Evolutionary conservation across 257 asterid genomes (phyloP).

Genomic region (Thymus quinquecostatus): DNA sequence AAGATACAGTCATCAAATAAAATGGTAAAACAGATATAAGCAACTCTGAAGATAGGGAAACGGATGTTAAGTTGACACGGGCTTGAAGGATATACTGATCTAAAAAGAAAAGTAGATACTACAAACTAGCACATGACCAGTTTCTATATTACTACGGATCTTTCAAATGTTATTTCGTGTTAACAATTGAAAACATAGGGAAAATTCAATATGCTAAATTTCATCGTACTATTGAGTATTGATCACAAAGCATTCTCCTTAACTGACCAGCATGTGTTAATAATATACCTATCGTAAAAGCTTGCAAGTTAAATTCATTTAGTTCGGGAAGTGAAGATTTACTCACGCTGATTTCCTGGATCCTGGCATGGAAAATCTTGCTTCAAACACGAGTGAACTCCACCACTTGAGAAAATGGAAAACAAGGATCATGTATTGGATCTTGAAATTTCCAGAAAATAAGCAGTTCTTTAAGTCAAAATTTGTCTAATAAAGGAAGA

Average conservation of each 20-base stretch:
- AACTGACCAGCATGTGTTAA: not conserved
- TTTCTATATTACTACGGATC: not conserved
- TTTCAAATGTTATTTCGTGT: not conserved
- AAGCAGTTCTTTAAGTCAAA: not conserved
- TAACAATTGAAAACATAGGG: not conserved
- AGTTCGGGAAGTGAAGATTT: not conserved
- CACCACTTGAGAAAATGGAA: constrained; percentile 37
- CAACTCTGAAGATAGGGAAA: too few species aligned
- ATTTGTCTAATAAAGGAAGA: not conserved
- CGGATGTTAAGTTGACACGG: too few species aligned
- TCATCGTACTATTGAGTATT: too few species aligned
- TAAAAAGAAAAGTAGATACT: too few species aligned
- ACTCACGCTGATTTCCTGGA: constrained; percentile 52
- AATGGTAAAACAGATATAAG: not conserved
- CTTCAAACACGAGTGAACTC: constrained; percentile 61
- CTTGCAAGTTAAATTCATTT: not conserved
- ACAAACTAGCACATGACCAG: not conserved
- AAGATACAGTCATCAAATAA: not conserved
- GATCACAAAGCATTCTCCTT: not conserved
- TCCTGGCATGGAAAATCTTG: constrained; percentile 66
- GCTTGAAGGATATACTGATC: too few species aligned
- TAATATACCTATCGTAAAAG: not conserved
- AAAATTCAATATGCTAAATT: not conserved
- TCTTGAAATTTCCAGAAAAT: not conserved
- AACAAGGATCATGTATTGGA: constrained; percentile 14